Conservation (phyloP, 805 yeast species). For the Metschnikowia dekortorum region DNA sequence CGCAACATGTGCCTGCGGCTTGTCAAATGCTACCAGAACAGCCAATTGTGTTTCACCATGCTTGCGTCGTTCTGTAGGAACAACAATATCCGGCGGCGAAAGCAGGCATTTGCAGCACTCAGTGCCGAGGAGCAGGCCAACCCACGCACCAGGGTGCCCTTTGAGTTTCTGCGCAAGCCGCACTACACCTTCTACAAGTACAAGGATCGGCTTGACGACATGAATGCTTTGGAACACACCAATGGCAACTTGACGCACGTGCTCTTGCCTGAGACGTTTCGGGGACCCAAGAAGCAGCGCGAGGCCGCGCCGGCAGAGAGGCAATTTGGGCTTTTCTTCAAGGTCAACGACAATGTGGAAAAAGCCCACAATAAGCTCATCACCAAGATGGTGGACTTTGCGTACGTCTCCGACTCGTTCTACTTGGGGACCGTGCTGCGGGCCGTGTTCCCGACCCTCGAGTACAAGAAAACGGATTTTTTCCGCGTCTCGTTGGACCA, state of each 20-base stretch:
- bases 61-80: slow-evolving; percentile 22
- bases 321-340: slow-evolving; percentile 28
- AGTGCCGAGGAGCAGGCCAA: slow-evolving; percentile 12
- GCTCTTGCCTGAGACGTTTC: slow-evolving; percentile 21
- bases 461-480: slow-evolving; percentile 16
- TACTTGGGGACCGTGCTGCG: slow-evolving; percentile 27
- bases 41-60: slow-evolving; percentile 19
- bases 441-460: slow-evolving; percentile 16
- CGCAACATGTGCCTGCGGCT: slow-evolving; percentile 22
- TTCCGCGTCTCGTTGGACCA: slow-evolving; percentile 40
- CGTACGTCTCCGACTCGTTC: slow-evolving; percentile 29
- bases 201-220: slow-evolving; percentile 10
- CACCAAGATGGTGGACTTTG: slow-evolving; percentile 19
- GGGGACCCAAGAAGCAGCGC: slow-evolving; percentile 4
- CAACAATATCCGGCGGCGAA: slow-evolving; percentile 14
- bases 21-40: slow-evolving; percentile 22
- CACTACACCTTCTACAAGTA: slow-evolving; percentile 20
- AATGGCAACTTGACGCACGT: slow-evolving; percentile 26
- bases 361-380: slow-evolving; percentile 19
- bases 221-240: slow-evolving; percentile 23
- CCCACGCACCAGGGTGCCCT: slow-evolving; percentile 16
- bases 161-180: slow-evolving; percentile 20
- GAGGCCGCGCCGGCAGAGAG: slow-evolving; percentile 18
- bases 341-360: slow-evolving; percentile 24
- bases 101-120: slow-evolving; percentile 9